These are phyloP conservation scores for Cardamine occulta DNA, from an alignment of 345 rosid species.

Conservation along the genomic window DNA sequence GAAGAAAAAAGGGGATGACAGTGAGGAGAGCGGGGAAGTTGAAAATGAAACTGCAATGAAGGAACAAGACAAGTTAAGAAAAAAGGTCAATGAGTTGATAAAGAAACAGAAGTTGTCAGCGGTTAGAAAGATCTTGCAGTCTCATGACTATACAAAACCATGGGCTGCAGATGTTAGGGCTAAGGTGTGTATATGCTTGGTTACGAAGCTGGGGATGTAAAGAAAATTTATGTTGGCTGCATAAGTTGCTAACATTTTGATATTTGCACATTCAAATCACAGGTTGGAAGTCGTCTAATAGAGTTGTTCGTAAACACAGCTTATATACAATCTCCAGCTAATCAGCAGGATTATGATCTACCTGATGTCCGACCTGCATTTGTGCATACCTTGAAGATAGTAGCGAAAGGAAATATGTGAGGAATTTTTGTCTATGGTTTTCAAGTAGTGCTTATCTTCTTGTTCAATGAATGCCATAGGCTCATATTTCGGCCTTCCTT, in stretches of 20 bases:
- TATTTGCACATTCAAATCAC: conserved; percentile 34
- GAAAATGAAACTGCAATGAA: conserved; percentile 49
- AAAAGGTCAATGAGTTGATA: conserved; percentile 73
- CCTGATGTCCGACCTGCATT: conserved; percentile 97
- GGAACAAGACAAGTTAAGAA: conserved; percentile 71
- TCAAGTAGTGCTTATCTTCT: conserved; percentile 25
- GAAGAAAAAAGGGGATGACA: conserved; percentile 53
- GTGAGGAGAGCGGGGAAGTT: conserved; percentile 47
- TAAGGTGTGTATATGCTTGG: conserved; percentile 66
- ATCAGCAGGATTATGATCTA: conserved; percentile 64
- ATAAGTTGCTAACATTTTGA: conserved; percentile 21
- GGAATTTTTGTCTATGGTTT: conserved; percentile 40
- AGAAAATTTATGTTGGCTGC: conserved; percentile 17
- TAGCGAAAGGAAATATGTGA: conserved; percentile 59
- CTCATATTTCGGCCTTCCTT: conserved; percentile 31
- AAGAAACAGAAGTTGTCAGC: conserved; percentile 83
- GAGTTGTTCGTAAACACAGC: conserved; percentile 83
- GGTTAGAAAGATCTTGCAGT: conserved; percentile 76
- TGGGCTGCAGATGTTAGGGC: conserved; percentile 79
- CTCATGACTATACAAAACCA: conserved; percentile 66
- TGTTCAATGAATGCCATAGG: background rate
- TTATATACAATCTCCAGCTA: conserved; percentile 76
- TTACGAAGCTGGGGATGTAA: conserved; percentile 11
- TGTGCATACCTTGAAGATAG: conserved; percentile 62
- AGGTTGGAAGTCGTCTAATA: conserved; percentile 96